Percentiles rank a stretch among this genome's conserved stretches.
Conservation (phyloP, 257 asterid species). For the Asclepias syriaca region DNA sequence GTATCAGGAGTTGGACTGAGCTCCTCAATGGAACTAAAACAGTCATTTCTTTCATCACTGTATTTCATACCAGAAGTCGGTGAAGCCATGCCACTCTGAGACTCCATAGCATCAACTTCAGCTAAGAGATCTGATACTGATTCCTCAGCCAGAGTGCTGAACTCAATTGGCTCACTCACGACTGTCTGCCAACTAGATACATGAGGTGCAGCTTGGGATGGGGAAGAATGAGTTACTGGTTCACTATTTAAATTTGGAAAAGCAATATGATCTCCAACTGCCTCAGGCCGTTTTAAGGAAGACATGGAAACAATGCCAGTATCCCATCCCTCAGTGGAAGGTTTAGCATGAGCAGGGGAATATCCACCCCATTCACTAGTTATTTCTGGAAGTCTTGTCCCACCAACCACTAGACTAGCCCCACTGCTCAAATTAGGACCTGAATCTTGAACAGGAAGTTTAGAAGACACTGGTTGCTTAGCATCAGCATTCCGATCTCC, state of each 20-base stretch:
- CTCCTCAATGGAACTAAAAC: slow-evolving; percentile 45
- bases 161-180: slow-evolving; percentile 38
- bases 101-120: slow-evolving; percentile 53
- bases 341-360: slow-evolving; percentile 25
- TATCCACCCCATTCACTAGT: slow-evolving; percentile 34
- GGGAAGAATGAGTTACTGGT: slow-evolving; percentile 25
- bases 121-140: slow-evolving; percentile 49
- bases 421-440: slow-evolving; percentile 43
- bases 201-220: slow-evolving; percentile 28
- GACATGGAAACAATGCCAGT: slow-evolving; percentile 31
- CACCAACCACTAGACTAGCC: slow-evolving; percentile 34
- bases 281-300: slow-evolving; percentile 31
- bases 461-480: slow-evolving; percentile 30
- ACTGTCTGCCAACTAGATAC: slow-evolving; percentile 30
- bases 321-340: slow-evolving; percentile 33
- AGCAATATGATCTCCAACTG: slow-evolving; percentile 24
- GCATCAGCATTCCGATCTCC: slow-evolving; percentile 34
- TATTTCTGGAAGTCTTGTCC: slow-evolving; percentile 45
- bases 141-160: slow-evolving; percentile 47
- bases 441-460: slow-evolving; percentile 37
- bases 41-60: slow-evolving; percentile 33
- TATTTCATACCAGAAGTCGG: slow-evolving; percentile 42
- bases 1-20: slow-evolving; percentile 34
- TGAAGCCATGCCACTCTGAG: slow-evolving; percentile 41
- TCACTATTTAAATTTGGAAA: slow-evolving; percentile 16